phyloP scores from a whole-genome alignment of 305 asterid genomes.

The Plantago rigida region DNA sequence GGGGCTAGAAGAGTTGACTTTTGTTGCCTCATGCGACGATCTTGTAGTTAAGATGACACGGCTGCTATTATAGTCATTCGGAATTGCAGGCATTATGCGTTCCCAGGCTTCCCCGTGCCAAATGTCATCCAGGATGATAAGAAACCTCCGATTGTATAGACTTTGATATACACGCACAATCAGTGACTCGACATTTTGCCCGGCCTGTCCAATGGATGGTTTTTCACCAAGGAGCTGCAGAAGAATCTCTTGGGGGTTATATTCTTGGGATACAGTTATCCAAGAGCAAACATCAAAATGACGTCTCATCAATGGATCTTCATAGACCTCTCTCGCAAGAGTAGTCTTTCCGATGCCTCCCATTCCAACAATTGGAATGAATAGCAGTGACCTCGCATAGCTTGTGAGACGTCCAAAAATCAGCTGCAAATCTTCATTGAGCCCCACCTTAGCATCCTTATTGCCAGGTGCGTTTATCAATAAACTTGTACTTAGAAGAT shows the following conservation, averaged over 20 bases:
- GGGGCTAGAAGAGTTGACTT: background rate
- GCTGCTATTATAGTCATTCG: slow-evolving; percentile 11
- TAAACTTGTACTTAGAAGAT: too few relatives aligned
- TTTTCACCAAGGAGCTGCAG: slow-evolving; percentile 5
- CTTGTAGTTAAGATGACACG: slow-evolving; percentile 18
- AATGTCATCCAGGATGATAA: slow-evolving; percentile 17
- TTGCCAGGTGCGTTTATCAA: too few relatives aligned
- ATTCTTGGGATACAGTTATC: slow-evolving; percentile 26
- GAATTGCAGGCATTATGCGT: background rate
- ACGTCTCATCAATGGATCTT: slow-evolving; percentile 21
- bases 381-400: slow-evolving; percentile 7
- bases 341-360: slow-evolving; percentile 28
- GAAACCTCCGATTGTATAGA: slow-evolving; percentile 3
- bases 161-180: background rate
- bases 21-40: background rate
- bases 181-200: background rate
- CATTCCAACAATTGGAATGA: slow-evolving; percentile 28
- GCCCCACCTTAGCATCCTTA: slow-evolving; percentile 12
- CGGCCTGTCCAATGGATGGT: background rate
- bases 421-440: slow-evolving; percentile 21
- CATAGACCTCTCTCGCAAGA: slow-evolving; percentile 22
- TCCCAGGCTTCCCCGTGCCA: slow-evolving; percentile 9
- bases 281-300: slow-evolving; percentile 25
- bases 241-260: slow-evolving; percentile 14
- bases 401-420: slow-evolving; percentile 25